Base-by-base conservation (phyloP, 257 asterid genomes). In the Solanum lycopersicoides region DNA sequence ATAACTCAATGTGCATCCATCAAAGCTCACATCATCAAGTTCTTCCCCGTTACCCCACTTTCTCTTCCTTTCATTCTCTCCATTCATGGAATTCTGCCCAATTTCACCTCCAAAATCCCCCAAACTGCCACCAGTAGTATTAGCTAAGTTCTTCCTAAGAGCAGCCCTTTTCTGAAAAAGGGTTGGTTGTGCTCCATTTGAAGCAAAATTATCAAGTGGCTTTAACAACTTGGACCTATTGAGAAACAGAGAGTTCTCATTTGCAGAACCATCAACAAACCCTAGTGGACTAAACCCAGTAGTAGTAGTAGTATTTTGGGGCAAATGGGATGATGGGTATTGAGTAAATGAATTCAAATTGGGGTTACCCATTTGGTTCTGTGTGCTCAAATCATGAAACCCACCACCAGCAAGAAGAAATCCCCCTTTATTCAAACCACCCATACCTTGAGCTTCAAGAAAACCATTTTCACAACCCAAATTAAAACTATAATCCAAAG, bases 161-260 rank as follows among this genome's bases (percentile, higher is more conserved):
- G 99, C 98, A 86, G 99, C 98, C 93, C 98, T 93, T 83, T 97
- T 97, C 44, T 97, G 99, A 34, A 97, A 97, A 41, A 97, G 94
- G 35, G 99, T 97, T 2, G 99, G 99, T 37, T 93, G 98, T 69
- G 96, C 86, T 44, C 98, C 98, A 87, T 83, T 71, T 45, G 97
- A 88, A 88, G 96, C 74, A 44, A 92, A 93, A 86, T 91, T 95
- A 83, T 95, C 98, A 25, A 96, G 96, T 10, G 99, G 99, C 80
- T 92, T 93, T 68, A 97, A 92, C 86, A 94, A 83, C 89, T 95
- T 95, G 16, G 95, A 91, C 96, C 98, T 92, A 86, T 92, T 93
- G 4, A 94, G 71, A 50, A 93, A 86, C 87, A 90, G 25, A 60
- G 96, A 86, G 77, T 89, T 91, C 87, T 86, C 93, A 86, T 88